These are phyloP conservation scores for Pseudopyrenochaeta lycopersici DNA, from an alignment of 2,329 filamentous ascomycete genomes.

Conservation along the genomic window DNA sequence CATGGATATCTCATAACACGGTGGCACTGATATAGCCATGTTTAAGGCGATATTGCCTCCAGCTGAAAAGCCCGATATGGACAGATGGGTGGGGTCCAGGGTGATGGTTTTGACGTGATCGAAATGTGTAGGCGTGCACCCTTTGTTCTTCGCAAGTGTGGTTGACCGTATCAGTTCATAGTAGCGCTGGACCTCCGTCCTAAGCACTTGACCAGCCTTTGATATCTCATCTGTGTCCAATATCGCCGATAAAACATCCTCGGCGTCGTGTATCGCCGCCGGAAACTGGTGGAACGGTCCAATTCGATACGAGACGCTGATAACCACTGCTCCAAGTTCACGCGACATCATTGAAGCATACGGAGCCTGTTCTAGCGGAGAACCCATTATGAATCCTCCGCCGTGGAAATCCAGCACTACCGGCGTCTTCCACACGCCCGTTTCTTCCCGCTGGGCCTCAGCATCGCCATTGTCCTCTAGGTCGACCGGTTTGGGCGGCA, in stretches of 20 bases:
- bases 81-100: conserved; percentile 52
- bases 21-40: conserved; percentile 49
- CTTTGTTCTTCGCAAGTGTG: conserved; percentile 27
- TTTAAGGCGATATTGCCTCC: conserved; percentile 60
- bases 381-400: conserved; percentile 55
- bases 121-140: conserved; percentile 16
- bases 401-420: conserved; percentile 56
- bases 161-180: conserved; percentile 36
- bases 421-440: conserved; percentile 47
- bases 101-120: conserved; percentile 33
- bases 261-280: conserved; percentile 58
- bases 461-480: conserved; percentile 28
- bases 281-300: conserved; percentile 59
- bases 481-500: conserved; percentile 48
- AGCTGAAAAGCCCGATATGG: conserved; percentile 56
- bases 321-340: conserved; percentile 53
- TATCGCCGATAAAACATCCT: conserved; percentile 56
- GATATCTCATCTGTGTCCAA: conserved; percentile 46
- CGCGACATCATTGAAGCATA: conserved; percentile 58
- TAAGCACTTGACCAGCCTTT: conserved; percentile 44
- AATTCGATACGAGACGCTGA: conserved; percentile 59
- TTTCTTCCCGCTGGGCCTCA: conserved; percentile 22
- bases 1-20: conserved; percentile 32
- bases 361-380: conserved; percentile 55
- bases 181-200: conserved; percentile 46